Conservation (phyloP, 1,139 yeast genomes). For the Candida buenavistaensis region DNA sequence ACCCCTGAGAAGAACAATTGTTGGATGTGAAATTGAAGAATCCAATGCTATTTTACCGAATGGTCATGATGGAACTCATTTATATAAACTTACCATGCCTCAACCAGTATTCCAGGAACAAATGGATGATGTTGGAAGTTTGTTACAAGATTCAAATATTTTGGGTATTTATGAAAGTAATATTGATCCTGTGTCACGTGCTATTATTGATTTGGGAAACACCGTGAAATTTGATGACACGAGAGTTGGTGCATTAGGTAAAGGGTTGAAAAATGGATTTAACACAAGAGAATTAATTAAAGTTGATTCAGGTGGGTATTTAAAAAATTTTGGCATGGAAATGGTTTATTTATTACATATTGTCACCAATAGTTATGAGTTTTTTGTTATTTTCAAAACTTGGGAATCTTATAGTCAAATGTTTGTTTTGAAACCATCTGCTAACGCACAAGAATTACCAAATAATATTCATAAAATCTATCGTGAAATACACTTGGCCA, state of each 20-base stretch:
- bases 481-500: conserved; percentile 48
- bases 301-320: conserved; percentile 50
- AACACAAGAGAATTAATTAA: conserved; percentile 56
- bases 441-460: conserved; percentile 67
- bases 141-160: conserved; percentile 63
- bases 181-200: conserved; percentile 67
- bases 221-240: conserved; percentile 68
- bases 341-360: conserved; percentile 71
- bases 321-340: conserved; percentile 56
- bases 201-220: conserved; percentile 76
- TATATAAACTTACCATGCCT: conserved; percentile 68
- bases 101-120: conserved; percentile 63
- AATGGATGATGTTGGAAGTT: conserved; percentile 54
- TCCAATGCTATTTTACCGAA: conserved; percentile 68
- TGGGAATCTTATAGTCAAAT: conserved; percentile 58
- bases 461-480: conserved; percentile 55
- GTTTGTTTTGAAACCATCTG: conserved; percentile 68
- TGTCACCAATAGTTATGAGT: conserved; percentile 74
- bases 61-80: conserved; percentile 57
- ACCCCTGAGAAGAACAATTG: conserved; percentile 46
- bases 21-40: conserved; percentile 58
- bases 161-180: conserved; percentile 79
- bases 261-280: conserved; percentile 85
- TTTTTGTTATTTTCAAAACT: conserved; percentile 66
- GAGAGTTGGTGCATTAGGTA: conserved; percentile 79